phyloP scores from a whole-genome alignment of 345 rosid species.

The Ricinus communis region DNA sequence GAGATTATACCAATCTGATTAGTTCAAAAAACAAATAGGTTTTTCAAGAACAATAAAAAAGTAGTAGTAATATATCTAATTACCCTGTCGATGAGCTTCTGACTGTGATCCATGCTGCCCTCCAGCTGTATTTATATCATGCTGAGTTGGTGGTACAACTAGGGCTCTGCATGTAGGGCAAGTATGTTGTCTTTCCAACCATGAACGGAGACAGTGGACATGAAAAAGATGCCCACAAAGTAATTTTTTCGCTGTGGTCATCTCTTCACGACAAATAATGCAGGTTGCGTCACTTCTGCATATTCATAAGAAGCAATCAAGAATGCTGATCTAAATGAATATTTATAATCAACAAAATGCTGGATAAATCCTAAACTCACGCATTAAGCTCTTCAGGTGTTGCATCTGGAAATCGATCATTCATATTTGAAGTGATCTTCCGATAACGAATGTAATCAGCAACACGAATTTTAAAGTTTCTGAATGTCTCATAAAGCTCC shows the following conservation, averaged over 20 bases:
- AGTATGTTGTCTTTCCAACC: slow-evolving; percentile 95
- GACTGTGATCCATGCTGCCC: slow-evolving; percentile 59
- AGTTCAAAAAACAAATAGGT: neutral
- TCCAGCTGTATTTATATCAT: slow-evolving; percentile 49
- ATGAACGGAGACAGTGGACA: slow-evolving; percentile 93
- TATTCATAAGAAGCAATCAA: slow-evolving; percentile 28
- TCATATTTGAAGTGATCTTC: slow-evolving; percentile 95
- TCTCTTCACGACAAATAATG: slow-evolving; percentile 98
- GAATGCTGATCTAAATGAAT: slow-evolving; percentile 10
- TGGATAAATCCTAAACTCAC: slow-evolving; percentile 49
- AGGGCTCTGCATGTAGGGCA: slow-evolving; percentile 95
- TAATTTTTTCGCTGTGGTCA: slow-evolving; percentile 89
- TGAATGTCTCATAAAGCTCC: slow-evolving; percentile 95
- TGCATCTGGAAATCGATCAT: slow-evolving; percentile 92
- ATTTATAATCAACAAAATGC: neutral
- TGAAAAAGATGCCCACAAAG: slow-evolving; percentile 94
- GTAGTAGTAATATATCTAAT: slow-evolving; percentile 10
- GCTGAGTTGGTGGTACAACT: slow-evolving; percentile 75
- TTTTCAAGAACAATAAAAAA: neutral
- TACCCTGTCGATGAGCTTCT: slow-evolving; percentile 55
- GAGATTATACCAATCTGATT: neutral
- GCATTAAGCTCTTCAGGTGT: slow-evolving; percentile 78
- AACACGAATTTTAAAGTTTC: slow-evolving; percentile 87
- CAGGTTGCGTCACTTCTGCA: slow-evolving; percentile 93
- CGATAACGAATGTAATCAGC: slow-evolving; percentile 91